phyloP scores from a whole-genome alignment of 2,329 filamentous ascomycete genomes.

The Colletotrichum australisinense region DNA sequence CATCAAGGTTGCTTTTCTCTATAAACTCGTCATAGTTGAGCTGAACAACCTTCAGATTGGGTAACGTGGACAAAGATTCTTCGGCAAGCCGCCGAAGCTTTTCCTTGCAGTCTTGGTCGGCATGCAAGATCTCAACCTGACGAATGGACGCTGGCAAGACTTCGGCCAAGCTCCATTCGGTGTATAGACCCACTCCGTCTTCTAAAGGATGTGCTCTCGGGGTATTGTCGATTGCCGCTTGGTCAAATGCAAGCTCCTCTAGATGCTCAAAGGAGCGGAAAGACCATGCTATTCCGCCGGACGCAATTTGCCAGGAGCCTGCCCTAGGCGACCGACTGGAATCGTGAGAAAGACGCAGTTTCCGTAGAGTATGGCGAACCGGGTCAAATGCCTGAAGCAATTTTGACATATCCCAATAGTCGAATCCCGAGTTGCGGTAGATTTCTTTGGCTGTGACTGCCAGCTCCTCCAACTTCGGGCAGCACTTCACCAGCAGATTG shows the following conservation, averaged over 20 bases:
- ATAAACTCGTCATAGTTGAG: neutral
- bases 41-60: neutral
- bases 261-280: constrained; percentile 12
- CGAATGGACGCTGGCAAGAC: neutral
- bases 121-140: neutral
- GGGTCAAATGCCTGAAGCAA: constrained; percentile 14
- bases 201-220: neutral
- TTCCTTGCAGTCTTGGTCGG: neutral
- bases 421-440: constrained; percentile 8
- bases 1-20: neutral
- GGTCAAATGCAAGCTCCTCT: constrained; percentile 22
- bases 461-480: constrained; percentile 15
- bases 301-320: neutral
- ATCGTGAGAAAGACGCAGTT: constrained; percentile 2
- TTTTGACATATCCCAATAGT: constrained; percentile 23
- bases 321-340: neutral
- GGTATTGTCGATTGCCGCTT: neutral
- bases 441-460: constrained; percentile 12
- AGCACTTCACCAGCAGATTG: constrained; percentile 13
- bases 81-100: neutral
- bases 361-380: constrained; percentile 3
- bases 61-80: neutral
- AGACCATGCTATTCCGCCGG: neutral
- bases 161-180: neutral
- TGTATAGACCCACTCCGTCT: neutral